Conservation (phyloP, 345 rosid genomes). For the Firmiana major region DNA sequence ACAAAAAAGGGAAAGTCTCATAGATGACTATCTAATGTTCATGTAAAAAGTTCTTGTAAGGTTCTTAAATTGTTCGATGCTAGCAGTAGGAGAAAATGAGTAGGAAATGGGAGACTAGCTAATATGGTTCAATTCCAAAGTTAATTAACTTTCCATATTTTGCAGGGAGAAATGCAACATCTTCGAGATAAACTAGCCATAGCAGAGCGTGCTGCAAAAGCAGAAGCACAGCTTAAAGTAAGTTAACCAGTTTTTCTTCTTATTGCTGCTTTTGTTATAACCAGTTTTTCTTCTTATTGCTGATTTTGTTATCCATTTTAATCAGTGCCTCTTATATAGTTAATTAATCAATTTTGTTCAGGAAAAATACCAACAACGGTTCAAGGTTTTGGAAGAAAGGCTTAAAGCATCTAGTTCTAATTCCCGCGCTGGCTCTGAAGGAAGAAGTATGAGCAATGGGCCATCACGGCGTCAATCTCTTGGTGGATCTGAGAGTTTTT, state of each 20-base stretch:
- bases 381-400: constrained; percentile 83
- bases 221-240: constrained; percentile 94
- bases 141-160: not conserved
- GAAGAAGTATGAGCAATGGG: constrained; percentile 75
- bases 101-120: not conserved
- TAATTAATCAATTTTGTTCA: constrained; percentile 20
- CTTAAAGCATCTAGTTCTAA: constrained; percentile 57
- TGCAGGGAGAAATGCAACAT: constrained; percentile 96
- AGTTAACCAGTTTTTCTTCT: not conserved
- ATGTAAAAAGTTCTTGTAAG: not conserved
- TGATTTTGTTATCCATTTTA: constrained; percentile 3
- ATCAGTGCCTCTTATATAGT: not conserved
- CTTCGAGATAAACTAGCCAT: constrained; percentile 80
- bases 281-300: not conserved
- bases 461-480: constrained; percentile 84
- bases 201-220: constrained; percentile 82
- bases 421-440: constrained; percentile 44
- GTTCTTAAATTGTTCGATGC: not conserved
- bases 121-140: not conserved
- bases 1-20: not conserved
- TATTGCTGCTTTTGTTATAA: constrained; percentile 6
- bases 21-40: not conserved
- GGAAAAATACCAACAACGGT: constrained; percentile 86
- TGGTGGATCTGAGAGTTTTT: constrained; percentile 69
- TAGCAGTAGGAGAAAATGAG: not conserved